A percentile compares a stretch with the other conserved stretches of the same genome.
phyloP scores from a whole-genome alignment of 208 protist species.

The Trypanosoma caninum region DNA sequence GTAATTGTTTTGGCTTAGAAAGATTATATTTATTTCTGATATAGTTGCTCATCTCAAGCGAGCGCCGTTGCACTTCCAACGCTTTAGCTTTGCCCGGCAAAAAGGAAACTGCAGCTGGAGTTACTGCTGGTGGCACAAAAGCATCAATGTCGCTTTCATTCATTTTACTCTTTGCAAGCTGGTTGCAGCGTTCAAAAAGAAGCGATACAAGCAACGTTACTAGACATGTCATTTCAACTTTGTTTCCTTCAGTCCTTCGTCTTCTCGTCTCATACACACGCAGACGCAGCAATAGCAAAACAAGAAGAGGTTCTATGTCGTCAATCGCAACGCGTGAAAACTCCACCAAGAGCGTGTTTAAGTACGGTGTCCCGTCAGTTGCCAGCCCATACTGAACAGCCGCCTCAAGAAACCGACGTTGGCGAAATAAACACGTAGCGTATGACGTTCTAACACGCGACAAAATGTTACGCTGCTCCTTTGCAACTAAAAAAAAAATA shows the following conservation, averaged over 20 bases:
- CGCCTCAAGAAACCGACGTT: slow-evolving; percentile 24
- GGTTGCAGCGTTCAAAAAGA: slow-evolving; percentile 23
- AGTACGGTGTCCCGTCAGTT: slow-evolving; percentile 4
- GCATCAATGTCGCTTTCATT: not conserved
- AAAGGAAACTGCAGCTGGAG: not conserved
- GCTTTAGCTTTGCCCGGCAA: not conserved
- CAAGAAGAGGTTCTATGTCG: slow-evolving; percentile 24
- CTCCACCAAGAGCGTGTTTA: slow-evolving; percentile 19
- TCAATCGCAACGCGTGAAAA: slow-evolving; percentile 14
- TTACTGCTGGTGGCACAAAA: not conserved
- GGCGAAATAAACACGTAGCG: slow-evolving; percentile 15
- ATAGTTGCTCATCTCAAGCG: slow-evolving; percentile 7
- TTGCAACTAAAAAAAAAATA: not conserved
- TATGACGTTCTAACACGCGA: slow-evolving; percentile 20
- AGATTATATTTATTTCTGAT: slow-evolving; percentile 16
- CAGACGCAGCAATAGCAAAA: slow-evolving; percentile 24
- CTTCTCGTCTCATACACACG: slow-evolving; percentile 12
- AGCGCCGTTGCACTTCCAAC: not conserved
- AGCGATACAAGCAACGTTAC: slow-evolving; percentile 25
- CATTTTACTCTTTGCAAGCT: slow-evolving; percentile 1
- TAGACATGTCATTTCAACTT: slow-evolving; percentile 17
- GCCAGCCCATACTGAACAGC: slow-evolving; percentile 27
- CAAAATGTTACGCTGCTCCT: not conserved
- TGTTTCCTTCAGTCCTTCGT: not conserved
- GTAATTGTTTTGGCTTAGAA: slow-evolving; percentile 3